Base-by-base conservation (phyloP, 805 yeast species). In the Cyberlindnera saturnus region DNA sequence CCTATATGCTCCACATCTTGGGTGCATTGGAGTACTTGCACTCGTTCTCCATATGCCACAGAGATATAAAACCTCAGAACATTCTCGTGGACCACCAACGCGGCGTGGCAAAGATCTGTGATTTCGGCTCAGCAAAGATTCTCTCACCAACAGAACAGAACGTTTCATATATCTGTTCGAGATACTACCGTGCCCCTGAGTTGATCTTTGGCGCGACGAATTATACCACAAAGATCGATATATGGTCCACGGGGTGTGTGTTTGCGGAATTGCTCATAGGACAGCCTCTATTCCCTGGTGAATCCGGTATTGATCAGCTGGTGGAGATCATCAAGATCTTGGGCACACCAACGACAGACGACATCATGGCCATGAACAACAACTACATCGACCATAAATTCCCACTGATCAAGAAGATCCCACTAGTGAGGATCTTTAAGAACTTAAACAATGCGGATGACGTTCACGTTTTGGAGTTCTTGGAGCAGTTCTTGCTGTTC, bases 241-340 rank as follows among this genome's bases (percentile, higher is more conserved):
- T 93, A 38, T 93, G 99, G 99, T 86, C 96, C 13, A 88, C 95
- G 13, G 96, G 96, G 17, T 93, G 99, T 70, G 99, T 93, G 18
- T 89, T 93, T 87, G 98, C 98, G 5, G 99, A 93, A 67, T 70
- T 93, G 57, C 79, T 90, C 50, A 74, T 93, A 44, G 98, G 99
- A 15, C 97, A 89, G 62, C 99, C 99, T 13, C 70, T 93, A 51
- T 93, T 93, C 68, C 99, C 99, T 11, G 99, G 99, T 36, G 98
- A 93, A 62, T 82, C 90, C 47, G 98, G 99, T 32, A 91, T 93
- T 46, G 99, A 93, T 63, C 99, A 93, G 65, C 75, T 91, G 56
- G 98, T 91, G 16, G 99, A 91, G 65, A 91, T 91, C 55, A 91
- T 91, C 63, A 93, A 93, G 66, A 86, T 91, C 20, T 73, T 93